Conservation (phyloP, 148 eudicot genomes). For the Pharnaceum exiguum region DNA sequence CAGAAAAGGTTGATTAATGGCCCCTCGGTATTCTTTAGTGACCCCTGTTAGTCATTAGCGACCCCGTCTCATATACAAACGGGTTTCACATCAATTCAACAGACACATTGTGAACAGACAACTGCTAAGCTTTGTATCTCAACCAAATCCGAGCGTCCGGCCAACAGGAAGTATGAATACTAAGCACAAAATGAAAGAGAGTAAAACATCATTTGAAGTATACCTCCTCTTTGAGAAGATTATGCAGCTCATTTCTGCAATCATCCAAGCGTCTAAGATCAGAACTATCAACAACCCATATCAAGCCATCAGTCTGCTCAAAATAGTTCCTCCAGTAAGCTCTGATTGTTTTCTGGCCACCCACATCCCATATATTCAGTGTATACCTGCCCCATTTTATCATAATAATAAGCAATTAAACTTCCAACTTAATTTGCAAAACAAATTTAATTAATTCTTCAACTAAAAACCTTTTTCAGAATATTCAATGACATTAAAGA, state of each 20-base stretch:
- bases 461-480: too few relatives aligned
- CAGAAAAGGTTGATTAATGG: too few relatives aligned
- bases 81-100: too few relatives aligned
- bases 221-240: constrained; percentile 97
- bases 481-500: too few relatives aligned
- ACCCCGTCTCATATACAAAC: too few relatives aligned
- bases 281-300: constrained; percentile 98
- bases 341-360: constrained; percentile 93
- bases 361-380: constrained; percentile 98
- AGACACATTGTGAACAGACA: too few relatives aligned
- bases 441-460: too few relatives aligned
- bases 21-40: too few relatives aligned
- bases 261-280: constrained; percentile 89
- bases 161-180: background rate
- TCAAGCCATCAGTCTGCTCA: constrained; percentile 98
- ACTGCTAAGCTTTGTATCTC: too few relatives aligned
- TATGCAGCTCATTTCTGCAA: constrained; percentile 78
- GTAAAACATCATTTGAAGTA: background rate
- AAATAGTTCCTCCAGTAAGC: constrained; percentile 99
- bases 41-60: too few relatives aligned
- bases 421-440: background rate
- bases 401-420: too few relatives aligned
- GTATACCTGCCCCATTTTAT: constrained; percentile 56
- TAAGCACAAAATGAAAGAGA: background rate
- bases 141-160: too few relatives aligned